Evolutionary conservation across 2,329 filamentous ascomycete species (phyloP), one percentile per base, ranked within the genome.

Genomic region (Trichoderma atrobrunneum): DNA sequence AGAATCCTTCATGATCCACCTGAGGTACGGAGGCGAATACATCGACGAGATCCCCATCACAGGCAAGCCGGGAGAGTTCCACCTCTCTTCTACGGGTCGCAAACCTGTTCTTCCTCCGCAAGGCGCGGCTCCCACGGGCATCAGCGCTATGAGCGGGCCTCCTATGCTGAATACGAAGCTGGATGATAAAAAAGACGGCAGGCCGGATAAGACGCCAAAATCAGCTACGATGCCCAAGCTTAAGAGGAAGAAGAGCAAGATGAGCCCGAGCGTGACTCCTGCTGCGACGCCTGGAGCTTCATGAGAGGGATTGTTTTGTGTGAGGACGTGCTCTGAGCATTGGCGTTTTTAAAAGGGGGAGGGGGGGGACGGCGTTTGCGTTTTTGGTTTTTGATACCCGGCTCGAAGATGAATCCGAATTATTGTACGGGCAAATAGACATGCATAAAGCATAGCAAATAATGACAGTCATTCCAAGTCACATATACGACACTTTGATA

Each of bases 11-110:
- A 80, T 84, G 75, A 83, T 88, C 54, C 87, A 90, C 75, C 83
- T 88, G 79, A 85, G 84, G 74, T 88, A 87, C 75, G 89, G 89
- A 48, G 87, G 88, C 63, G 89, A 91, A 74, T 91, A 89, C 77
- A 87, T 91, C 80, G 88, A 92, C 79, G 88, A 91, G 79, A 91
- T 90, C 75, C 89, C 89, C 56, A 91, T 92, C 76, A 91, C 89
- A 0, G 90, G 90, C 63, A 85, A 87, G 34, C 90, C 90, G 1
- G 90, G 90, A 64, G 88, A 90, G 69, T 92, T 91, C 79, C 88
- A 91, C 75, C 84, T 91, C 12, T 87, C 87, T 10, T 89, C 88
- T 8, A 90, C 88, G 0, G 89, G 89, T 1, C 85, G 88, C 69
- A 87, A 87, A 76, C 76, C 79, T 2, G 78, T 80, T 5, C 78